Base-by-base conservation (phyloP, 345 rosid species). In the Populus tremula region DNA sequence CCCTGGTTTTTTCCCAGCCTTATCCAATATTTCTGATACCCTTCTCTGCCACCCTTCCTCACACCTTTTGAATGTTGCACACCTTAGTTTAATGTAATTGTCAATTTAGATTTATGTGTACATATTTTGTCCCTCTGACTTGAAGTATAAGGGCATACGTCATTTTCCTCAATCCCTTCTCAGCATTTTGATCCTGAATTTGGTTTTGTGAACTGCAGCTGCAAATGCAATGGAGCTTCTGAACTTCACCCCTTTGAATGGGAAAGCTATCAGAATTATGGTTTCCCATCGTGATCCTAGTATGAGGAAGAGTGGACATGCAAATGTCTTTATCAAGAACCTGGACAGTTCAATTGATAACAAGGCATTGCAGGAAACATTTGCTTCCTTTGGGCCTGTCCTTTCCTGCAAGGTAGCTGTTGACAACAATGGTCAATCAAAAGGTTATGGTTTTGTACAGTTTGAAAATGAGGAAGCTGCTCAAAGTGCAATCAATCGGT, bases 281-380 rank as follows among this genome's bases (percentile, higher is more conserved):
- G 87, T 80, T 71, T 92, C 93, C 33, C 87, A 90, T 69, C 87
- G 94, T 39, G 97, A 92, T 84, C 94, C 94, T 9, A 88, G 88
- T 53, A 79, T 82, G 8, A 79, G 97, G 50, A 82, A 82, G 67
- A 90, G 91, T 76, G 94, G 97, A 8, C 79, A 83, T 82, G 97
- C 84, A 23, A 92, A 92, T 25, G 85, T 92, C n/a, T 92, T 89
- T 67, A 88, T 92, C 82, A 92, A 92, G 86, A 92, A 92, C 80
- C 86, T 92, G n/a, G 91, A 89, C 45, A 17, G 79, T 5, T 66
- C 88, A 0, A 81, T 92, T 13, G 92, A 90, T 75, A 87, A 88
- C 88, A 92, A 88, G 76, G 85, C 89, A 1, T 70, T 91, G 79
- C 78, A 69, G 8, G 92, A 90, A 1, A 92, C 89, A 0, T 92